These are phyloP conservation scores for Cordyceps cateniannulata DNA, from an alignment of 2,329 filamentous ascomycete species.

Conservation along the genomic window DNA sequence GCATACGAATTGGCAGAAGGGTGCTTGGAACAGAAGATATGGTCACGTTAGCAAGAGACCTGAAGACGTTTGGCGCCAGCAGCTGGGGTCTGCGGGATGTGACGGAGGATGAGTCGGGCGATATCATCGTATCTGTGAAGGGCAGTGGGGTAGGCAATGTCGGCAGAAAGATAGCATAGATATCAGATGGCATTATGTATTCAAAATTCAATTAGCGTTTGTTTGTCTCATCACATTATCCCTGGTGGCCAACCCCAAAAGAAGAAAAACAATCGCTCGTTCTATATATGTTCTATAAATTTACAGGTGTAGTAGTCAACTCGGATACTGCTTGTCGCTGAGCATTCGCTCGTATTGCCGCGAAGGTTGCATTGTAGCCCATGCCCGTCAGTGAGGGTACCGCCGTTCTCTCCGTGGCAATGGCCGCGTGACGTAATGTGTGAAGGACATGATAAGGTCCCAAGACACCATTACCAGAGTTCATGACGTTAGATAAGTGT, in stretches of 20 bases:
- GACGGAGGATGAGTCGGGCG: conserved; percentile 56
- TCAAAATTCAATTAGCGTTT: conserved; percentile 14
- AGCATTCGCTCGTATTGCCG: conserved; percentile 38
- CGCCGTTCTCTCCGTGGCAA: conserved; percentile 39
- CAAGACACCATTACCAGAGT: conserved; percentile 49
- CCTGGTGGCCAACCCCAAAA: background rate
- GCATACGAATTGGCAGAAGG: conserved; percentile 73
- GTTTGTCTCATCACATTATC: conserved; percentile 13
- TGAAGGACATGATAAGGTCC: conserved; percentile 48
- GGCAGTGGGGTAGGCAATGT: conserved; percentile 92
- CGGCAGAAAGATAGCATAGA: conserved; percentile 75
- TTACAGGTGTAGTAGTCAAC: conserved; percentile 12
- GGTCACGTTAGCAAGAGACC: conserved; percentile 73
- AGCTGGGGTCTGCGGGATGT: conserved; percentile 84
- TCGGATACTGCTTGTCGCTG: conserved; percentile 29
- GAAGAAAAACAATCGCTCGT: background rate
- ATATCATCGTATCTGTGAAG: conserved; percentile 85
- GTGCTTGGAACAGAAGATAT: conserved; percentile 76
- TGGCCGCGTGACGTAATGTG: conserved; percentile 40
- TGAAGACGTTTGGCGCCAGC: conserved; percentile 81
- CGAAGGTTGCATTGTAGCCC: conserved; percentile 47
- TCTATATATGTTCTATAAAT: conserved; percentile 16
- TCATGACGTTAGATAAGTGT: conserved; percentile 41
- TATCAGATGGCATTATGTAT: conserved; percentile 15
- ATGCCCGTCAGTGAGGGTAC: conserved; percentile 48